Evolutionary conservation across 2,329 filamentous ascomycete species (phyloP), one percentile per base, ranked within the genome.

Genomic region (Clarireedia hainanense): DNA sequence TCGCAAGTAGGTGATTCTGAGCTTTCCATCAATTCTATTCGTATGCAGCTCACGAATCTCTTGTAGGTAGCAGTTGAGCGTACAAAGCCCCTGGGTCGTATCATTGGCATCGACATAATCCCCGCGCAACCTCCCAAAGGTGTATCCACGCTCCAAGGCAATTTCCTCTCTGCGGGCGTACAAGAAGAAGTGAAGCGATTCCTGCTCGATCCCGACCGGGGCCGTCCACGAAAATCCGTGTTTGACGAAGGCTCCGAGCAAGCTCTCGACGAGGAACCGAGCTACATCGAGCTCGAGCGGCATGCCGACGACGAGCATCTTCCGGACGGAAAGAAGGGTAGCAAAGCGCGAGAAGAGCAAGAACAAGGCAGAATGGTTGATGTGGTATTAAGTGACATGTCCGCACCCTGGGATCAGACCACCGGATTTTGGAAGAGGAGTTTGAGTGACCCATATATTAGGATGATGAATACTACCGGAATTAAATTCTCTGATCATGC

Each of bases 401-500:
- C 85, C 83, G 92, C 80, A 80, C 91, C 94, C 86, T 96, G 91
- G 91, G 79, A 84, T 67, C 88, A 89, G 76, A 88, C 81, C 52
- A 78, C 79, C 68, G 86, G 86, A 68, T 91, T 88, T 76, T 86
- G 83, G 76, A 86, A 88, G 76, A 90, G 83, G 76, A 95, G 85
- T 77, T 80, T 96, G 82, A 95, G 86, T 92, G 88, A 94, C 82
- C 90, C 91, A 62, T 94, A 95, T 84, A 72, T 75, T 80, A 99
- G 94, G 94, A 87, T 99, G 86, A 96, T 96, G 91, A 99, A 99
- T 74, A 96, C 92, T 65, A 96, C 88, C 74, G 94, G 94, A 56
- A 87, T 89, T 67, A 73, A 74, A 20, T 94, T 95, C 69, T 83
- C 85, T 62, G 94, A 99, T 72, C 94, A 99, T 73, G 86, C 84